Evolutionary conservation across 306 rosid species (phyloP).

Genomic region (Vachellia pachyceras): DNA sequence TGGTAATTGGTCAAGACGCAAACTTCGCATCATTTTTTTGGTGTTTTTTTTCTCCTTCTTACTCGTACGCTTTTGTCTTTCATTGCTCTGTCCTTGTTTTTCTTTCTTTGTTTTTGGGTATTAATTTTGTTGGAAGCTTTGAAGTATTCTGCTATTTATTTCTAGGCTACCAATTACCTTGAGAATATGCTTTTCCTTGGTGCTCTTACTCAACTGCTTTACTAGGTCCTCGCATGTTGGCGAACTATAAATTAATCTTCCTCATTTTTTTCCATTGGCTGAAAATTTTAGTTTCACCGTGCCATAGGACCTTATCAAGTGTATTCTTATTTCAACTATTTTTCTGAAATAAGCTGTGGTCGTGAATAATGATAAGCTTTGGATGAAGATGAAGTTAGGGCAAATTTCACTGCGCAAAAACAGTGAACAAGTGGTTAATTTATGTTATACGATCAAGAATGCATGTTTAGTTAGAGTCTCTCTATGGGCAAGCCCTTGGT

Average conservation of each 20-base stretch:
- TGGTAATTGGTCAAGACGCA: not conserved
- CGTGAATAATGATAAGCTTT: not conserved
- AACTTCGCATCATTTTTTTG: not conserved
- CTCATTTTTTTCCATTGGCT: not conserved
- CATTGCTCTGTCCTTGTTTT: not conserved
- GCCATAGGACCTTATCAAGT: not conserved
- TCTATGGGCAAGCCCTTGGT: not conserved
- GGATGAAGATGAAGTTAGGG: not conserved
- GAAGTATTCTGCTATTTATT: not conserved
- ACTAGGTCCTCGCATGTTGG: not conserved
- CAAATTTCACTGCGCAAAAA: not conserved
- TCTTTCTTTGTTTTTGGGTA: not conserved
- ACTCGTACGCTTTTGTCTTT: not conserved
- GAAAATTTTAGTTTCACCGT: not conserved
- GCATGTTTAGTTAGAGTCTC: not conserved
- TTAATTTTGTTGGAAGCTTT: not conserved
- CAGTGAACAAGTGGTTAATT: not conserved
- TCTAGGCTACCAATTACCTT: not conserved
- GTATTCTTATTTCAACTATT: not conserved
- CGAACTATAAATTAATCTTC: not conserved
- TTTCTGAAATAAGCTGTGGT: not conserved
- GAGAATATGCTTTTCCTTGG: not conserved
- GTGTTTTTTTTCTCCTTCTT: no score
- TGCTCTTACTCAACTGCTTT: not conserved
- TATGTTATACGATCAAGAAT: not conserved